phyloP scores from a whole-genome alignment of 2,329 filamentous ascomycete species.

The Chrysoporthe cubensis region DNA sequence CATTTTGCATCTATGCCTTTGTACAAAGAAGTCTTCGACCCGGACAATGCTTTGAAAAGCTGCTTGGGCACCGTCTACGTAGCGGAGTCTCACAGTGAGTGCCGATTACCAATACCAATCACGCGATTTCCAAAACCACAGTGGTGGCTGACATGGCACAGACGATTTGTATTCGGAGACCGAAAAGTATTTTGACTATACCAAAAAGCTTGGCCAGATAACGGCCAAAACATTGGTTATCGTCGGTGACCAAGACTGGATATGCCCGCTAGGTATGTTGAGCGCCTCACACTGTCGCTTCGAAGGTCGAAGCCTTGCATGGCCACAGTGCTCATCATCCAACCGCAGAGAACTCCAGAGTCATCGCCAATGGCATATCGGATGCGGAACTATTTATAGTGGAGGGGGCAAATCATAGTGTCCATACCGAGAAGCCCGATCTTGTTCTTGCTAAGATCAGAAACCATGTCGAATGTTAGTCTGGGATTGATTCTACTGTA shows the following conservation, averaged over 20 bases:
- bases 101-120: too few species aligned
- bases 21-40: conserved; percentile 42
- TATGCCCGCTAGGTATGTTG: conserved; percentile 41
- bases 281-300: background rate
- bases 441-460: conserved; percentile 36
- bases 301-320: background rate
- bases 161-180: conserved; percentile 41
- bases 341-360: conserved; percentile 37
- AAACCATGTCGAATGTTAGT: background rate
- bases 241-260: conserved; percentile 45
- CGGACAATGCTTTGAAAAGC: conserved; percentile 38
- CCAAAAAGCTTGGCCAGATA: conserved; percentile 35
- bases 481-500: too few species aligned
- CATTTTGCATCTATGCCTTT: conserved; percentile 43
- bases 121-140: background rate
- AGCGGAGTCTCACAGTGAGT: conserved; percentile 43
- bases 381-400: conserved; percentile 37
- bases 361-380: conserved; percentile 37
- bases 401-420: conserved; percentile 41
- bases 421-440: conserved; percentile 41
- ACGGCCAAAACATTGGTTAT: conserved; percentile 42
- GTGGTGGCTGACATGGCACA: conserved; percentile 20
- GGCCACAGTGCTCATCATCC: background rate
- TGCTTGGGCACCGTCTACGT: conserved; percentile 39
- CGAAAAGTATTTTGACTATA: conserved; percentile 46